Conservation (phyloP, 805 yeast genomes). For the Candida alai region DNA sequence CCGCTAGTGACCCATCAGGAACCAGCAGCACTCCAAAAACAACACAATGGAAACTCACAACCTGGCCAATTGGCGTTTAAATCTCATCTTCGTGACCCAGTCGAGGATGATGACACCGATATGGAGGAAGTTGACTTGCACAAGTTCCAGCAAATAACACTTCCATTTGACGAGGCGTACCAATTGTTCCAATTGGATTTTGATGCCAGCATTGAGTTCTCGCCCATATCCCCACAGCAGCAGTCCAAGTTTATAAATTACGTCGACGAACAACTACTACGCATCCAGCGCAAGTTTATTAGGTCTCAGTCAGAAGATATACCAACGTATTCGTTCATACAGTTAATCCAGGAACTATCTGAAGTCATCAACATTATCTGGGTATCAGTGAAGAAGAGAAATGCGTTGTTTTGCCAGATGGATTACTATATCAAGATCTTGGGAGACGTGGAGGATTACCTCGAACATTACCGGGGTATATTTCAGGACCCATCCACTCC, state of each 20-base stretch:
- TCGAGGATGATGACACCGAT: conserved; percentile 3
- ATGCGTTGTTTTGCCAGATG: conserved; percentile 28
- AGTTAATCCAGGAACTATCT: conserved; percentile 24
- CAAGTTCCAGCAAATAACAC: conserved; percentile 15
- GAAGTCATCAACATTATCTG: conserved; percentile 28
- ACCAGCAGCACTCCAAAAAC: no score
- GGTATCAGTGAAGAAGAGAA: conserved; percentile 24
- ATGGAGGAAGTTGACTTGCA: conserved; percentile 9
- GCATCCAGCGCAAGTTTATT: conserved; percentile 32
- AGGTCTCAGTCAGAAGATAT: conserved; percentile 30
- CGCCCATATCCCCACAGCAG: conserved; percentile 17
- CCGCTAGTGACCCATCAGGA: background rate
- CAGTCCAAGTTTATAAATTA: conserved; percentile 36
- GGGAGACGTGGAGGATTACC: conserved; percentile 39
- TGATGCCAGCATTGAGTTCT: conserved; percentile 1
- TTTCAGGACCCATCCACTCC: conserved; percentile 8
- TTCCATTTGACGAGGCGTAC: conserved; percentile 29
- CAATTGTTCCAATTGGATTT: conserved; percentile 13
- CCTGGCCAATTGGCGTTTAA: no score
- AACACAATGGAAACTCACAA: no score
- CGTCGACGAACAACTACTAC: conserved; percentile 32
- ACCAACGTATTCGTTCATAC: conserved; percentile 19
- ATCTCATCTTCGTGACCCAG: no score
- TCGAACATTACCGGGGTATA: conserved; percentile 22
- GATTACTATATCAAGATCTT: conserved; percentile 33